Evolutionary conservation across 75 land plant genomes (phyloP).

Genomic region (Pinus tabuliformis): DNA sequence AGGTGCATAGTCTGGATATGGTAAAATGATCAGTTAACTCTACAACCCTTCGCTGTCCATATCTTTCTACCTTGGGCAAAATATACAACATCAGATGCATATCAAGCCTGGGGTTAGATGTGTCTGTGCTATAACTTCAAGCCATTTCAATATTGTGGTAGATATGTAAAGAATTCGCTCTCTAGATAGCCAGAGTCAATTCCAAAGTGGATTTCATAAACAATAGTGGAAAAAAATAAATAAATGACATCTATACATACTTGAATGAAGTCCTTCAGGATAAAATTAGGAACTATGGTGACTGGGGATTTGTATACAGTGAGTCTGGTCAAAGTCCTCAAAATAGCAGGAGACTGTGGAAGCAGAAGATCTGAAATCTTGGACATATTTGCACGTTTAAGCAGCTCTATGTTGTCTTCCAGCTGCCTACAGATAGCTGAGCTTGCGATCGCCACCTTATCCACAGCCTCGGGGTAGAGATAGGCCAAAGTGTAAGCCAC

Average conservation of each 20-base stretch:
- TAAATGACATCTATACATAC: slow-evolving; percentile 19
- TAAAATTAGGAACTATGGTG: slow-evolving; percentile 17
- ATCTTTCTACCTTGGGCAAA: too few relatives aligned
- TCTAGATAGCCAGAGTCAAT: too few relatives aligned
- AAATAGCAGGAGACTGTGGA: slow-evolving; percentile 33
- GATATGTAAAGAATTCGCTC: too few relatives aligned
- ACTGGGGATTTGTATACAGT: slow-evolving; percentile 11
- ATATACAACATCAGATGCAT: too few relatives aligned
- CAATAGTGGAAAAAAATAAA: neutral
- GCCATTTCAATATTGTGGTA: too few relatives aligned
- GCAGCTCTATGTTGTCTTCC: slow-evolving; percentile 32
- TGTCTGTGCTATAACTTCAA: too few relatives aligned
- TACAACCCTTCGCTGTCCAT: too few relatives aligned
- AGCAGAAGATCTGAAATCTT: slow-evolving; percentile 48
- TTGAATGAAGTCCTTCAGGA: slow-evolving; percentile 43
- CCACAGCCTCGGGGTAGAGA: slow-evolving; percentile 42
- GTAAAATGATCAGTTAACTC: too few relatives aligned
- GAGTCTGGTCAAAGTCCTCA: slow-evolving; percentile 31
- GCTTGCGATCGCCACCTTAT: slow-evolving; percentile 77
- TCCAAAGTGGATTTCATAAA: neutral
- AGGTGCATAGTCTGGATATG: too few relatives aligned
- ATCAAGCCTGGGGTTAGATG: too few relatives aligned
- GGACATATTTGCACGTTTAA: slow-evolving; percentile 23
- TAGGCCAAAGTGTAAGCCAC: slow-evolving; percentile 77
- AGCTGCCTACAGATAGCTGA: slow-evolving; percentile 52